Evolutionary conservation across 1,284 basidiomycete genomes (phyloP).

Genomic region (Pseudozyma sp.): DNA sequence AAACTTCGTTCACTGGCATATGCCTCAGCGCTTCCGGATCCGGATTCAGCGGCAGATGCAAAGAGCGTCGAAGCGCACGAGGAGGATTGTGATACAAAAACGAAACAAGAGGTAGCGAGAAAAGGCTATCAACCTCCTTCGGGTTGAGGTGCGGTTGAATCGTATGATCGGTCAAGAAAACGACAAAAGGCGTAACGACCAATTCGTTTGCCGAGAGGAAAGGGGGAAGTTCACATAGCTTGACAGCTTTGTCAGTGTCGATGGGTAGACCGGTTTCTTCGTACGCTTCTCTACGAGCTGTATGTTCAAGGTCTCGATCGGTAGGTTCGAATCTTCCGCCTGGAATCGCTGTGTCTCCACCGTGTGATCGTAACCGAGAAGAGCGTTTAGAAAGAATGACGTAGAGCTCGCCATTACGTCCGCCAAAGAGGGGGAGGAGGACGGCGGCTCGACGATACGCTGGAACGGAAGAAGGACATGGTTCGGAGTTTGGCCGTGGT

Average conservation of each 20-base stretch:
- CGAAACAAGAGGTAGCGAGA: conserved; percentile 58
- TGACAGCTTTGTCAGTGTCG: conserved; percentile 40
- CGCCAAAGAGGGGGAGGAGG: conserved; percentile 57
- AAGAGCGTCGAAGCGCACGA: conserved; percentile 15
- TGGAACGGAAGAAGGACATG: conserved; percentile 53
- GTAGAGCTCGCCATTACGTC: conserved; percentile 59
- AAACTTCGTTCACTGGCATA: conserved; percentile 53
- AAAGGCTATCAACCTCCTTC: conserved; percentile 56
- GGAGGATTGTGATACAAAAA: conserved; percentile 61
- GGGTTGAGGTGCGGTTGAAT: conserved; percentile 57
- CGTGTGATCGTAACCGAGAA: conserved; percentile 51
- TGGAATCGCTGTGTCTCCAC: conserved; percentile 65
- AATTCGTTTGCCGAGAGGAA: conserved; percentile 66
- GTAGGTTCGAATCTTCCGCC: conserved; percentile 62
- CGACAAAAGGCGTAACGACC: conserved; percentile 64
- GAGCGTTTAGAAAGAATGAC: conserved; percentile 62
- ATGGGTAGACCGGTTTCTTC: conserved; percentile 67
- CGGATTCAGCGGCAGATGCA: conserved; percentile 36
- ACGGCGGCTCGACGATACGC: conserved; percentile 65
- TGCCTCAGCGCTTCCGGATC: conserved; percentile 36
- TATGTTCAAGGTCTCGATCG: conserved; percentile 58
- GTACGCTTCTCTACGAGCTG: conserved; percentile 59
- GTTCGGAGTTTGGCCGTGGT: conserved; percentile 41
- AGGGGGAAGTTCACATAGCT: conserved; percentile 58
- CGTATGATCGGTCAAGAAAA: conserved; percentile 51